Evolutionary conservation across 805 yeast genomes (phyloP), one percentile per base, ranked within the genome.

Genomic region (Yarrowia porcina): DNA sequence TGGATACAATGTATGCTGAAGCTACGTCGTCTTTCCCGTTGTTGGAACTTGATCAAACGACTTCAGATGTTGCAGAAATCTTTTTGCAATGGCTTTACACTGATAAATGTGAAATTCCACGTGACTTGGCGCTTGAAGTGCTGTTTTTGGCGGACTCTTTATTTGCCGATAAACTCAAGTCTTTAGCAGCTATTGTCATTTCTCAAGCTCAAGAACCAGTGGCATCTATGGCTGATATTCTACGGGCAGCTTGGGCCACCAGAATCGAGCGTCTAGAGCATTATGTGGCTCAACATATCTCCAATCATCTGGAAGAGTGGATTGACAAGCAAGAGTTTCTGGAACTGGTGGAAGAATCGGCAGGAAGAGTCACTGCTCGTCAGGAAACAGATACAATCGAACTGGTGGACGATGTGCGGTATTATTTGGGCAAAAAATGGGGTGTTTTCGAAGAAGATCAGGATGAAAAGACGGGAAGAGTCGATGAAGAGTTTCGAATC

Each of bases 341-440:
- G 54, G 74, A 70, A 0, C 69, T 80, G 17, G 71, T 79, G 6
- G 10, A 67, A n/a, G 81, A 79, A 64, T 78, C 83, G 69, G 87
- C 93, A 0, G 66, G 69, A 15, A 75, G 89, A 67, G 87, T 89
- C 56, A 69, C 79, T 20, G 73, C 71, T 15, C 79, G 94, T 69
- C 85, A 89, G 67, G 89, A 84, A 65, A 86, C 88, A 0, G 96
- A 89, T 74, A 86, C 93, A 0, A 86, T 89, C 69, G 96, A 89
- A 68, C 75, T 89, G 67, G 77, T 89, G 27, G 96, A 88, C 72
- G 96, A 88, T 74, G 85, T 89, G 11, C 76, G 91, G 66, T 89
- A 80, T 71, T 86, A 84, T 66, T 72, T 89, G 49, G 69, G 75
- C 12, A 77, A 79, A 68, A 74, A 71, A 54, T 76, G 73, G 64